Conservation (phyloP, 176 grass and related monocot species). For the Zea mays region DNA sequence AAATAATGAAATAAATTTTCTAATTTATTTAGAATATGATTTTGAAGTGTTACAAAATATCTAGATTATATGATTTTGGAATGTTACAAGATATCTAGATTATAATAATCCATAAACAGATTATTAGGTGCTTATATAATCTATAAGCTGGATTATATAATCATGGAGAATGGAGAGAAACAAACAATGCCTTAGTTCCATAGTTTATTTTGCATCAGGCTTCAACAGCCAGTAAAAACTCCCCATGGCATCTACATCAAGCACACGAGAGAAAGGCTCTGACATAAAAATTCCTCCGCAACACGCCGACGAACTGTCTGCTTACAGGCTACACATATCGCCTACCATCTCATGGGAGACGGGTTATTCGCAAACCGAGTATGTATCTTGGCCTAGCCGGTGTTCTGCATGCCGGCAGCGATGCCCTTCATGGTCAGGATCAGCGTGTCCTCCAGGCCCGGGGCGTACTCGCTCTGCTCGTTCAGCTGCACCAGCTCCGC, state of each 20-base stretch:
- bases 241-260: conserved; percentile 46
- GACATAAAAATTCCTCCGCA: conserved; percentile 9
- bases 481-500: conserved; percentile 68
- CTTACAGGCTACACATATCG: conserved; percentile 19
- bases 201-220: conserved; percentile 45
- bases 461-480: conserved; percentile 66
- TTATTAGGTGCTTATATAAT: no score
- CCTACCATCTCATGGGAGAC: conserved; percentile 21
- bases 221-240: conserved; percentile 17
- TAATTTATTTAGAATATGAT: no score
- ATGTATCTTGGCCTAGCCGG: conserved; percentile 44
- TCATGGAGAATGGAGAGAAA: no score
- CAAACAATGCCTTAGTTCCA: conserved; percentile 2
- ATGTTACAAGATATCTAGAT: no score
- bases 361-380: conserved; percentile 30
- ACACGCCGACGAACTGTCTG: conserved; percentile 31
- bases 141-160: no score
- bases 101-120: no score
- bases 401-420: conserved; percentile 91
- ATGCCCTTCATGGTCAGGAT: conserved; percentile 96
- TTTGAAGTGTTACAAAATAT: no score
- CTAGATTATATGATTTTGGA: no score
- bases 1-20: no score
- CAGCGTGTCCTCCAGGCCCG: conserved; percentile 80
- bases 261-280: conserved; percentile 28